Base-by-base conservation (phyloP, 1,139 yeast genomes). In the Zygotorulaspora mrakii region DNA sequence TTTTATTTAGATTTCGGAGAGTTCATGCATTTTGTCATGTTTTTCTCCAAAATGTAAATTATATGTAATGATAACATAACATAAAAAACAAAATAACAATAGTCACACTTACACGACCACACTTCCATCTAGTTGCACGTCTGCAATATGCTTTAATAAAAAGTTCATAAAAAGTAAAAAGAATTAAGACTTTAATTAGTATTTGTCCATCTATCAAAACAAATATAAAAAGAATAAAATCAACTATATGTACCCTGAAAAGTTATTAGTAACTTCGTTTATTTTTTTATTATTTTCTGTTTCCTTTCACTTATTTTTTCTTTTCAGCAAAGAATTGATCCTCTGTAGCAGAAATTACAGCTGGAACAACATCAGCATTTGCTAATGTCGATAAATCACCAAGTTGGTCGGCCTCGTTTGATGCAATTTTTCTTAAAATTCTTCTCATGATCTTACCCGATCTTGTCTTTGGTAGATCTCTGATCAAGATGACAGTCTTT, bases 381-480 rank as follows among this genome's bases (percentile, higher is more conserved):
- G 94, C 80, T 65, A 91, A 76, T 37, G 98, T 91, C 47, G 94
- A 74, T 61, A 86, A 76, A 66, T 91, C 98, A 54, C 98, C 98
- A 57, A 91, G 74, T 66, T 86, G 88, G 56, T 87, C 95, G 49
- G 86, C 91, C 70, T 91, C 97, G 55, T 84, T 77, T 39, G 91
- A 76, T 33, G 91, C 80, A 48, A 91, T 73, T 74, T 91, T 91
- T 73, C 98, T 82, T 69, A 91, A 76, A 56, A 91, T 85, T 73
- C 98, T 85, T 76, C 98, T 84, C 95, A 91, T 89, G 65, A 91
- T 89, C 77, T 91, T 91, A 59, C 98, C 98, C 21, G 96, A 87
- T 71, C 98, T 79, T 24, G 98, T 91, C 77, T 88, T 89, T 67
- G 98, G 98, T 66, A 91, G 77, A 62, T 91, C 98, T 45, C 75